Percentiles rank a stretch among this genome's conserved stretches.
These are phyloP conservation scores for Globisporangium sylvaticum DNA, from an alignment of 352 stramenopile species.

Conservation along the genomic window DNA sequence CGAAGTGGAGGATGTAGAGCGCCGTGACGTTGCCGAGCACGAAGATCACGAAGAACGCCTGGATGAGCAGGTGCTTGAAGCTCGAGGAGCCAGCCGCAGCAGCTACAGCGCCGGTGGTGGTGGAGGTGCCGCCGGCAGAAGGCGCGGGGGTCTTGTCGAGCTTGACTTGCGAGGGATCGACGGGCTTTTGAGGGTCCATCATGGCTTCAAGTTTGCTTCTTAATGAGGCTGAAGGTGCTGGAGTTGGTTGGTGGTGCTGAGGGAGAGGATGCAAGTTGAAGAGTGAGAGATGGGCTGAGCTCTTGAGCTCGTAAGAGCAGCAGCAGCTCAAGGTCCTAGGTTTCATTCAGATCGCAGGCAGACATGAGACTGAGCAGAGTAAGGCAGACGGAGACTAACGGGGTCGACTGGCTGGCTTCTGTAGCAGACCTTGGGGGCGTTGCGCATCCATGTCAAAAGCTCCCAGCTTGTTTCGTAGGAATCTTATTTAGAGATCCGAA, in stretches of 20 bases:
- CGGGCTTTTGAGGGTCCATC: constrained; percentile 25
- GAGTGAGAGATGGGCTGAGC: background rate
- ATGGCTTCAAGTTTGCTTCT: constrained; percentile 15
- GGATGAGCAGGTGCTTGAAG: constrained; percentile 20
- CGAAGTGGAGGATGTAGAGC: constrained; percentile 65
- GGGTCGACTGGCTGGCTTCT: no score
- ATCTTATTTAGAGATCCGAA: no score
- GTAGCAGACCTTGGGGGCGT: no score
- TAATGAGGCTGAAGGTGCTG: constrained; percentile 7
- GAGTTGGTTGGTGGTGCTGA: background rate
- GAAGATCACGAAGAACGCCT: constrained; percentile 43
- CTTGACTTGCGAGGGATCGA: constrained; percentile 44
- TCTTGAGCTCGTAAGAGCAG: no score
- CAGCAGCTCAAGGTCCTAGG: no score
- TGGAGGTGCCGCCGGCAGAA: background rate
- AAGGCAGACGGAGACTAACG: no score
- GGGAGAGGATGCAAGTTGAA: background rate
- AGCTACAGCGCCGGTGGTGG: background rate
- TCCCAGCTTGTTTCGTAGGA: no score
- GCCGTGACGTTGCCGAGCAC: constrained; percentile 56
- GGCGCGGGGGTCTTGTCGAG: constrained; percentile 22
- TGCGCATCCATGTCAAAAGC: no score
- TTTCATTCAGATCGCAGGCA: no score
- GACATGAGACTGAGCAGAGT: no score
- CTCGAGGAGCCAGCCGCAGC: background rate